Base-by-base conservation (phyloP, 1,139 yeast genomes). In the Blastobotrys capitulatus region DNA sequence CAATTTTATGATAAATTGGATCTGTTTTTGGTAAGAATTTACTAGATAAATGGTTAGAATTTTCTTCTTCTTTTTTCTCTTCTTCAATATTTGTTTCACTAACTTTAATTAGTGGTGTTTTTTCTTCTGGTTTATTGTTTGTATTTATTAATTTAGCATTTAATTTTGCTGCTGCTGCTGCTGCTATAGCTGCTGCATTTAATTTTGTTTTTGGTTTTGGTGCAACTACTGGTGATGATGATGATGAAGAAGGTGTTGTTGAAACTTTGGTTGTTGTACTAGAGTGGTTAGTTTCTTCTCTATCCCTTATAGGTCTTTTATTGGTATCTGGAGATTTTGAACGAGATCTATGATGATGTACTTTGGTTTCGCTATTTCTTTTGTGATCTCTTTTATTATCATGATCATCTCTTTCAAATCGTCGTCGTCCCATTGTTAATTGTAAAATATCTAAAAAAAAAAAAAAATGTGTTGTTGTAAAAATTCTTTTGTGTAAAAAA, bases 131-230 rank as follows among this genome's bases (percentile, higher is more conserved):
- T 10, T 37, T 36, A 22, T 22, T 18, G 18, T 18, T 40, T 7
- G 45, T 42, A 16, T n/a, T n/a, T n/a, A n/a, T n/a, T n/a, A n/a
- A n/a, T n/a, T 63, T 63, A 16, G 70, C 69, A 47, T 65, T 65
- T 41, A 67, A 62, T 46, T 58, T 58, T 16, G 69, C 70, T 2
- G 70, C 70, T 1, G 67, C 65, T 1, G 67, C 67, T 1, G 66
- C 65, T 1, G 66, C 67, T 25, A 59, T 48, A 0, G 64, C 61
- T 12, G 58, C 57, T 2, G 67, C 60, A 44, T 63, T 65, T 12
- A 57, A 50, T 26, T 54, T 50, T 6, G 58, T 55, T 29, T 42
- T 49, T 8, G 42, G 51, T 44, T 15, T 36, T 7, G 27, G 48
- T 42, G 15, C 50, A 39, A 27, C 52, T 39, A 34, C 70, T 2